Conservation (phyloP, 208 protist genomes). For the Acanthamoeba healyi region DNA sequence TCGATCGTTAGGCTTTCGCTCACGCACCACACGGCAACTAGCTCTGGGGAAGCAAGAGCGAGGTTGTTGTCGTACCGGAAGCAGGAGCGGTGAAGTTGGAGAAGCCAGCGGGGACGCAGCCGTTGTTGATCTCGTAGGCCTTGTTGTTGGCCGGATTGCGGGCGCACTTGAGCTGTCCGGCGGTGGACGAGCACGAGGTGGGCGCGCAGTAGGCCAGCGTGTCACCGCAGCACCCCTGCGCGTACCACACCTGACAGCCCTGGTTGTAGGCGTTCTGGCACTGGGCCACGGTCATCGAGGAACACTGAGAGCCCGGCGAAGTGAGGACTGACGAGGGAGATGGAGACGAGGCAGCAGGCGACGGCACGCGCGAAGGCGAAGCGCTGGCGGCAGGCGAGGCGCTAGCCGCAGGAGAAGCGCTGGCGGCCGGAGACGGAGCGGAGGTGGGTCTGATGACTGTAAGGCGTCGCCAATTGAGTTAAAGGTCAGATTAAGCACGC, state of each 20-base stretch:
- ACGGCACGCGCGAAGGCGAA: background rate
- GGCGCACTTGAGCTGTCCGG: background rate
- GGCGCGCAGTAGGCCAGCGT: constrained; percentile 30
- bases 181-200: constrained; percentile 1
- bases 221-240: constrained; percentile 11
- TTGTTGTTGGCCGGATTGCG: constrained; percentile 13
- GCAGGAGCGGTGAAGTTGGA: constrained; percentile 16
- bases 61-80: background rate
- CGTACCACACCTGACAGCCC: constrained; percentile 42
- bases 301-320: background rate
- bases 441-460: background rate
- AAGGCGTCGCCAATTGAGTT: too few species aligned
- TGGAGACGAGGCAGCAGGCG: background rate
- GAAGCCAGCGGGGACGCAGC: background rate
- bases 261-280: constrained; percentile 44
- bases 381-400: background rate
- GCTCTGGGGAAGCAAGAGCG: background rate
- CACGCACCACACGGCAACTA: too few species aligned
- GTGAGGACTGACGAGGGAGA: too few species aligned
- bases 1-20: too few species aligned
- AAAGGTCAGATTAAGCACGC: too few species aligned
- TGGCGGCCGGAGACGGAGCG: background rate
- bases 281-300: background rate
- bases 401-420: background rate
- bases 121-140: constrained; percentile 29